Base-by-base conservation (phyloP, 768 basidiomycete species). In the Coprinopsis strossmayeri region DNA sequence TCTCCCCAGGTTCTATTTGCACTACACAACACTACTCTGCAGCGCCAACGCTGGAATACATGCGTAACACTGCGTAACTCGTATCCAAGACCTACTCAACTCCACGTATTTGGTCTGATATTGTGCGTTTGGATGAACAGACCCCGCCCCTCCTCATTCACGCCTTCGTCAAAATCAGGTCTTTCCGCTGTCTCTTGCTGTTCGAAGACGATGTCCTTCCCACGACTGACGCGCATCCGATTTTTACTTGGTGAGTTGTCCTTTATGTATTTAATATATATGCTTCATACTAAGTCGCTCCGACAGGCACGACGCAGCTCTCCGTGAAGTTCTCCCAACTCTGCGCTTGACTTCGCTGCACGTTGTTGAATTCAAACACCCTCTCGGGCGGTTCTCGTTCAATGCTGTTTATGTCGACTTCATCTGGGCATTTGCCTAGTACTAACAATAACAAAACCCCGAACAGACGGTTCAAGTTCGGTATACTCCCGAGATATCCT, bases 401-500 rank as follows among this genome's bases (percentile, higher is more conserved):
- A 78, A 84, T 30, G 79, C 86, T 7, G 78, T 91, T 42, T 90
- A 84, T 53, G 86, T 85, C 3, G 89, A 90, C 61, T 71, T 79
- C 78, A 62, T 81, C 83, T 54, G 88, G 87, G 3, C n/a, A n/a
- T n/a, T n/a, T n/a, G n/a, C n/a, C n/a, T n/a, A n/a, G n/a, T n/a
- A n/a, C n/a, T n/a, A n/a, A n/a, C n/a, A n/a, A n/a, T n/a, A n/a
- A n/a, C n/a, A n/a, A n/a, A n/a, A n/a, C 7, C 30, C 15, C 30
- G 30, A 32, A 7, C 30, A 32, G 15, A 7, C 7, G 15, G 15
- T 7, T 7, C 30, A 76, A 79, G 13, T 86, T 82, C 54, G 57
- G 83, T 91, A 32, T 86, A 87, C 64, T 87, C 87, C 37, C 82
- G 88, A 53, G 90, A 91, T 65, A 85, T 91, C 54, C 77, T 89